Conservation (phyloP, 306 rosid genomes). For the Ceratonia siliqua region DNA sequence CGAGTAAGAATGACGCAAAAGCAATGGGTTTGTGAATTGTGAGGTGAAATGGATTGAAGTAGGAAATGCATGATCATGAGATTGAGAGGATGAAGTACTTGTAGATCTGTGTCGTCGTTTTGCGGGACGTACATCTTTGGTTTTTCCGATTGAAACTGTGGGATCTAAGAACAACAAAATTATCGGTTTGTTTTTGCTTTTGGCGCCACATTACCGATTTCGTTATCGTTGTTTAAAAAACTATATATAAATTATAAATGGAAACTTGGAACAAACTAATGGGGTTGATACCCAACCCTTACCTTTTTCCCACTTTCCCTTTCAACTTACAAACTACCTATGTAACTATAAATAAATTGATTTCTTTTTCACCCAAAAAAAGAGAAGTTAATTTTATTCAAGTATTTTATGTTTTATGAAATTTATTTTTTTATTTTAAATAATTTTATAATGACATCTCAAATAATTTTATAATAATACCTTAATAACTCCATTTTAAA, state of each 20-base stretch:
- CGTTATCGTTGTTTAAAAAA: background rate
- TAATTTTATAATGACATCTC: no score
- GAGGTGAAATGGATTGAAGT: background rate
- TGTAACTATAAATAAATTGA: no score
- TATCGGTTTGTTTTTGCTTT: background rate
- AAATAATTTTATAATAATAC: no score
- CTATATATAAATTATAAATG: background rate
- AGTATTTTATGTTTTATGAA: no score
- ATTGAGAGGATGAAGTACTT: background rate
- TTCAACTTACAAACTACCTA: no score
- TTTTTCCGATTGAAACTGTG: conserved; percentile 37
- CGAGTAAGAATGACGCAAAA: background rate
- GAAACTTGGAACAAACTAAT: no score
- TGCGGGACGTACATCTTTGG: conserved; percentile 39
- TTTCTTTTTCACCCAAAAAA: no score
- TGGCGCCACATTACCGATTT: conserved; percentile 31
- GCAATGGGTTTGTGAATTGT: background rate
- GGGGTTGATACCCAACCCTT: no score
- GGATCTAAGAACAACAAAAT: background rate
- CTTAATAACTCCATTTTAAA: no score
- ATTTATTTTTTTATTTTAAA: no score
- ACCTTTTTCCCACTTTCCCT: no score
- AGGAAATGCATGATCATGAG: background rate
- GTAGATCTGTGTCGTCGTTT: conserved; percentile 34
- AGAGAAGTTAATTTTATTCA: no score